These are phyloP conservation scores for Funneliformis caledonium DNA, from an alignment of 371 early-diverging fungal species.

Conservation along the genomic window DNA sequence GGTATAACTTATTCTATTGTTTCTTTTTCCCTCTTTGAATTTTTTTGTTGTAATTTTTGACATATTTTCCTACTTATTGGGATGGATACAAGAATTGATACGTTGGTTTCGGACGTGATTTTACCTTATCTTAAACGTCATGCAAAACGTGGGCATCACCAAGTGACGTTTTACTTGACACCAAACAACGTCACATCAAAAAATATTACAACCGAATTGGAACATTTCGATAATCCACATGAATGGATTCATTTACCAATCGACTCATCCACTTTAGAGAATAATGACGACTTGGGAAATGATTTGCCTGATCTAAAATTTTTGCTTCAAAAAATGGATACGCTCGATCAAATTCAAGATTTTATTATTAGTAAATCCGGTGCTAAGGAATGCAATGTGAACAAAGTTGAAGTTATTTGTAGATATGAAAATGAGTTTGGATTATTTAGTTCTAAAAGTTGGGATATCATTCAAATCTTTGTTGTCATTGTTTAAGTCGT, in stretches of 20 bases:
- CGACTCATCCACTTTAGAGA: neutral
- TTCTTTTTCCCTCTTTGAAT: neutral
- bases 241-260: slow-evolving; percentile 14
- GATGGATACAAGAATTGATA: neutral
- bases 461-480: neutral
- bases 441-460: slow-evolving; percentile 12
- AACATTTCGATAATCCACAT: slow-evolving; percentile 6
- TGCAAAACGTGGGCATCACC: slow-evolving; percentile 27
- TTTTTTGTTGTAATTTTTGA: neutral
- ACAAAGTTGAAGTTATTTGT: slow-evolving; percentile 11
- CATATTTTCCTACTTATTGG: neutral
- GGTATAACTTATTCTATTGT: neutral
- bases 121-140: slow-evolving; percentile 22
- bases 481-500: slow-evolving; percentile 11
- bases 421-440: slow-evolving; percentile 29
- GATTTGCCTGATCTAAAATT: slow-evolving; percentile 19
- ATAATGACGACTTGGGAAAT: slow-evolving; percentile 42
- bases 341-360: neutral
- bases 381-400: neutral
- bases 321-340: slow-evolving; percentile 18
- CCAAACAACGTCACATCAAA: slow-evolving; percentile 3
- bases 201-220: slow-evolving; percentile 6
- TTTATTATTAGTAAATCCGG: neutral
- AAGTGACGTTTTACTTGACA: slow-evolving; percentile 25
- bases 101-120: slow-evolving; percentile 11